phyloP scores from a whole-genome alignment of 768 basidiomycete species.

The Suillus ampliporus region DNA sequence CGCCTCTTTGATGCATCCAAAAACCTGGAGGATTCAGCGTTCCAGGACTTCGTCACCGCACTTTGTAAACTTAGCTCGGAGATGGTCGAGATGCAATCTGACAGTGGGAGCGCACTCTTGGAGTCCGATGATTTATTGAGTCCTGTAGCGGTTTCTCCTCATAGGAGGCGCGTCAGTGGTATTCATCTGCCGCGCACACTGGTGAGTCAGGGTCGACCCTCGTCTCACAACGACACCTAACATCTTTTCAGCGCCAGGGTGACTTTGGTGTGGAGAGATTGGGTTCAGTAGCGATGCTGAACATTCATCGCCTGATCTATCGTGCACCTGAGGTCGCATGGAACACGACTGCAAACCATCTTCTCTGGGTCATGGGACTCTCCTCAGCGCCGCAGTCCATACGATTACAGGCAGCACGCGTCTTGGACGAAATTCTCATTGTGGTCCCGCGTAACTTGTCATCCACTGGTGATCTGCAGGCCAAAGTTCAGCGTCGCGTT shows the following conservation, averaged over 20 bases:
- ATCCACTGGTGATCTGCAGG: constrained; percentile 64
- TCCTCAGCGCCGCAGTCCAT: constrained; percentile 74
- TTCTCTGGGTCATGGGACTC: constrained; percentile 77
- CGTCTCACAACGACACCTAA: constrained; percentile 11
- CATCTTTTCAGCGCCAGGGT: constrained; percentile 67
- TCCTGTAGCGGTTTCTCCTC: constrained; percentile 47
- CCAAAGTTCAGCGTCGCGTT: constrained; percentile 78
- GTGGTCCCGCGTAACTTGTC: constrained; percentile 75
- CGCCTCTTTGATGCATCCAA: constrained; percentile 87
- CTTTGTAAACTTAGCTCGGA: constrained; percentile 87
- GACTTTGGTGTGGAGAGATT: constrained; percentile 95
- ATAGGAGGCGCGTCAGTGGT: constrained; percentile 82
- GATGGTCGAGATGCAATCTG: constrained; percentile 90
- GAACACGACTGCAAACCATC: constrained; percentile 79
- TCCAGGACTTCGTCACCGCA: constrained; percentile 75
- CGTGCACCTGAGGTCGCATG: constrained; percentile 85
- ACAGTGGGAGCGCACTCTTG: constrained; percentile 23
- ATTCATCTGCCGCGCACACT: constrained; percentile 82
- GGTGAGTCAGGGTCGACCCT: constrained; percentile 47
- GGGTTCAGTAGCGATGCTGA: constrained; percentile 78
- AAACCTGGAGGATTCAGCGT: constrained; percentile 82
- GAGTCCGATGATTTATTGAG: constrained; percentile 38
- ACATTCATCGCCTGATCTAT: constrained; percentile 87
- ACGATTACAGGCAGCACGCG: constrained; percentile 87
- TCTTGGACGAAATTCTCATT: constrained; percentile 83